Base-by-base conservation (phyloP, 805 yeast species). In the Ascoidea tarda region DNA sequence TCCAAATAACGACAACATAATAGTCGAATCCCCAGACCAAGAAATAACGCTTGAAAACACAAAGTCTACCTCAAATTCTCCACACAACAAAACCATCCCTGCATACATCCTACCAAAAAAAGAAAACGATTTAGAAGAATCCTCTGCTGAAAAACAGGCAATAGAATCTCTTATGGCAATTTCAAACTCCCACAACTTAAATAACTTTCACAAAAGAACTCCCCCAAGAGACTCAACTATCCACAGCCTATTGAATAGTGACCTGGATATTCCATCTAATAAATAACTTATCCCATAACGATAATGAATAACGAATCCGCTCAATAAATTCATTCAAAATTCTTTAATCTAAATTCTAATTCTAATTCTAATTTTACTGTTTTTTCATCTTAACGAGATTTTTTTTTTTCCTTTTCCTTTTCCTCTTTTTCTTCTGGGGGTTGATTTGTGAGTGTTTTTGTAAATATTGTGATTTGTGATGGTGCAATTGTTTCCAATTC, bases 371-470 rank as follows among this genome's bases (percentile, higher is more conserved):
- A 38, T 38, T 38, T 38, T 10, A 38, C 44, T 38, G 44, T 10
- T 10, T 33, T 10, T 10, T 38, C 14, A 38, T 38, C 14, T 38
- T 38, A 38, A 38, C 14, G 14, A 38, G 8, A 10, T 10, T 38
- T 38, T 38, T 38, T 38, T 38, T 38, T 38, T 46, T 16, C 46
- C 28, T 6, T 28, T 50, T 49, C 10, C 46, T 46, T n/a, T 49
- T 21, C 5, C 47, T n/a, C 5, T 60, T 53, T 48, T 57, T 54
- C 33, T 56, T 55, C 54, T 63, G 66, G 6, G 59, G 61, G 45
- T 62, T 54, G 38, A 64, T 60, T 12, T 59, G 28, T 21, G 28
- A 3, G 28, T 21, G 28, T 21, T 21, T 21, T 21, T 21, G 28
- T 21, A 21, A 21, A 21, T 21, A 21, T 21, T 21, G 28, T 21